phyloP scores from a whole-genome alignment of 176 grass and related monocot genomes.

The Saccharum officinarum region DNA sequence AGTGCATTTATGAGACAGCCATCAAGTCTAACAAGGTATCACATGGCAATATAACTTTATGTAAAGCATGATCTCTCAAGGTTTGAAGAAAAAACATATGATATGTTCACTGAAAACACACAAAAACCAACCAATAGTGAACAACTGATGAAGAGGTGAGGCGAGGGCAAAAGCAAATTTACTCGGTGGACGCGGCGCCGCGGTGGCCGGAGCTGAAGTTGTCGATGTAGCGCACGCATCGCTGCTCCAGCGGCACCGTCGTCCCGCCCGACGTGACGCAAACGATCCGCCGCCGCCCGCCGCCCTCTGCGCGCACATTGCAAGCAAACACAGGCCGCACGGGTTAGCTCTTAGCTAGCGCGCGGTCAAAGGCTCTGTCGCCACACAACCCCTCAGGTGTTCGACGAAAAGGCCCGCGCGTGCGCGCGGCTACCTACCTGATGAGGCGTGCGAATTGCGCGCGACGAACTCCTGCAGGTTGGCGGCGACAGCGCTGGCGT shows the following conservation, averaged over 20 bases:
- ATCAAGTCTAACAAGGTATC: not conserved
- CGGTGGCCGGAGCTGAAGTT: slow-evolving; percentile 97
- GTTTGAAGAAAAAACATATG: no score
- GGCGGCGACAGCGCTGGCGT: slow-evolving; percentile 35
- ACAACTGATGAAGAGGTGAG: not conserved
- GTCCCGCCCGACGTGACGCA: slow-evolving; percentile 97
- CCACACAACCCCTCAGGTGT: not conserved
- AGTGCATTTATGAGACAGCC: not conserved
- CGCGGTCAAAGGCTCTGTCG: not conserved
- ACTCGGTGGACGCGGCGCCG: slow-evolving; percentile 89
- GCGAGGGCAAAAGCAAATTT: not conserved
- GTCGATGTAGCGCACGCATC: slow-evolving; percentile 94
- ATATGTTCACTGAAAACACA: no score
- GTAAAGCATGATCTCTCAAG: no score
- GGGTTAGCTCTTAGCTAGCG: slow-evolving; percentile 15
- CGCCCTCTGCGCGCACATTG: slow-evolving; percentile 21
- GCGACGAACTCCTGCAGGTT: slow-evolving; percentile 53
- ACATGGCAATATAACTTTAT: not conserved
- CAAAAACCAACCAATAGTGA: no score
- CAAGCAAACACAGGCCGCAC: not conserved
- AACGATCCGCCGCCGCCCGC: slow-evolving; percentile 48
- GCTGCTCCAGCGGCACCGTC: slow-evolving; percentile 87
- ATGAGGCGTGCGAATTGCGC: slow-evolving; percentile 29
- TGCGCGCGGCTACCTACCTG: slow-evolving; percentile 7
- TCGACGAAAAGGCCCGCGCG: not conserved